phyloP scores from a whole-genome alignment of 2,329 filamentous ascomycete species.

The Dactylellina parvicollis region DNA sequence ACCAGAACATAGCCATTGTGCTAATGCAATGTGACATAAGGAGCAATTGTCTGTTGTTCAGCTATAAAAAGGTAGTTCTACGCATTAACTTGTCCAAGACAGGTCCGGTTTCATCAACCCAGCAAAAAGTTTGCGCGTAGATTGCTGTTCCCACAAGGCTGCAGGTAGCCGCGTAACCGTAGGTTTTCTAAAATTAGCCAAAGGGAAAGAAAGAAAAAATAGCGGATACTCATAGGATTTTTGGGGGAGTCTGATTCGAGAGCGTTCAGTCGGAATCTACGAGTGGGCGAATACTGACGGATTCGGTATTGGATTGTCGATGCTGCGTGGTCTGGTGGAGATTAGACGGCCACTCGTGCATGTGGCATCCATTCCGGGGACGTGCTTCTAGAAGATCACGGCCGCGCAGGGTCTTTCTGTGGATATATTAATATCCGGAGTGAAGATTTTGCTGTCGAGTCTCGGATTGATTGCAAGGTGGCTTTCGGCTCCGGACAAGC shows the following conservation, averaged over 20 bases:
- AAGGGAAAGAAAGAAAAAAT: not conserved
- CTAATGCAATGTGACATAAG: constrained; percentile 25
- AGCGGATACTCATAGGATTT: not conserved
- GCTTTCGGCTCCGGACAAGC: constrained; percentile 25
- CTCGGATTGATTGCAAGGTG: constrained; percentile 5
- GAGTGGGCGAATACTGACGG: constrained; percentile 4
- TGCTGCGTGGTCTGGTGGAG: constrained; percentile 13
- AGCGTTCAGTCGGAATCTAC: constrained; percentile 1
- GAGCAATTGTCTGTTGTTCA: not conserved
- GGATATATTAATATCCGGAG: not conserved
- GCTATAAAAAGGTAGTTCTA: constrained; percentile 15
- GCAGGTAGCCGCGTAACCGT: constrained; percentile 34
- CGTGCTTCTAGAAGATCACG: constrained; percentile 23
- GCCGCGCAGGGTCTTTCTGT: not conserved
- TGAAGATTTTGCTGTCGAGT: not conserved
- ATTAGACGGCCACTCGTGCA: constrained; percentile 20
- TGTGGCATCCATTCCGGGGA: constrained; percentile 13
- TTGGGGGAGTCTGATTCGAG: not conserved
- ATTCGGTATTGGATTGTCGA: not conserved
- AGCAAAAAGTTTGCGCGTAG: constrained; percentile 7
- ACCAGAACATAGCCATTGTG: constrained; percentile 13
- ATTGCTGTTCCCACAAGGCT: constrained; percentile 33
- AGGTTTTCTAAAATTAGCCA: constrained; percentile 46
- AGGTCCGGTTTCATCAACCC: constrained; percentile 27
- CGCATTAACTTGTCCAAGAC: constrained; percentile 36